Base-by-base conservation (phyloP, 176 grass and related monocot species). In the Melocanna baccifera region DNA sequence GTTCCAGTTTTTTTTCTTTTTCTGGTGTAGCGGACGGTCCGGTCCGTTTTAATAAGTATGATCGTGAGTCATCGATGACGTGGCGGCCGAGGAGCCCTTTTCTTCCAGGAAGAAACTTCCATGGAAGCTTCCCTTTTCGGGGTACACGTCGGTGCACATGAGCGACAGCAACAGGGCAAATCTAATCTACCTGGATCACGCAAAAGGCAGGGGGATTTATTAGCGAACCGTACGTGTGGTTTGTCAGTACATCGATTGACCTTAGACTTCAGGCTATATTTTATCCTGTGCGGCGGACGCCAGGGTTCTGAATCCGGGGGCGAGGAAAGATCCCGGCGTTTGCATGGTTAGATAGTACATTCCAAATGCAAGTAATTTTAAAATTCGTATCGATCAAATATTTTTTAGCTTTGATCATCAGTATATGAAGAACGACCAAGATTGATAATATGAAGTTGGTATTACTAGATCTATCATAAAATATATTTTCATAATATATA, bases 141-240 rank as follows among this genome's bases (percentile, higher is more conserved):
- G 40, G 13, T 15, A 32, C 70, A 73, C 29, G 75, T 36, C 81
- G 87, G 75, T 73, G 81, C 87, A 78, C 81, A 88, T 67, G 81
- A 58, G 12, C 9, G 67, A 88, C 81, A 66, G 75, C 75, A 65
- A 12, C 28, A 53, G 19, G 66, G 74, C 81, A 84, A 88, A 67
- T 78, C 66, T 71, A 79, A 84, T 62, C 75, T 57, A 41, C 48
- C 46, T 32, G 56, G 73, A 55, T 52, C 64, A 83, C 34, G 50
- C 52, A 28, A 16, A 61, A 29, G 50, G 32, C 63, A 69, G 52
- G 29, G 10, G 26, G 50, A 59, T 39, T 61, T 87, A 23, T 74
- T 74, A 55, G 39, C 6, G 39, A 40, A 7, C 39, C 39, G 32
- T 45, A 18, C 25, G 15, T 29, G 52, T 4, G 22, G 13, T 50